A percentile compares a stretch with the other conserved stretches of the same genome.
Evolutionary conservation across 2,329 filamentous ascomycete genomes (phyloP).

Genomic region (Paecilomyces dactylethromorphus): DNA sequence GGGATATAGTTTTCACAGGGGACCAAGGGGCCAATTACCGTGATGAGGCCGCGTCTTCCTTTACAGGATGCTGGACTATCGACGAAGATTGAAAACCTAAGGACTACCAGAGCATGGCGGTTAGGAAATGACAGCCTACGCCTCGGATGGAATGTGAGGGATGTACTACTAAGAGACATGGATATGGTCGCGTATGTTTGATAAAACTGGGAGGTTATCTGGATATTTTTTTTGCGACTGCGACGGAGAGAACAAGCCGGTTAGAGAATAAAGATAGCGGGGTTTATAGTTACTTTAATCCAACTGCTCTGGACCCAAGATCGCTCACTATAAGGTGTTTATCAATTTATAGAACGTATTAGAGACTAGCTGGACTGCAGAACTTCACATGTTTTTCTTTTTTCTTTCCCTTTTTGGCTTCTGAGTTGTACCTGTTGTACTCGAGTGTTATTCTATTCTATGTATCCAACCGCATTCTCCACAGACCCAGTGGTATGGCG

Average conservation of each 20-base stretch:
- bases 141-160: not conserved
- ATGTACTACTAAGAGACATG: not conserved
- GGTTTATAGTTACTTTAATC: not conserved
- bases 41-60: not conserved
- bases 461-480: not conserved
- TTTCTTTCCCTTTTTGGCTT: not conserved
- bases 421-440: not conserved
- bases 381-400: not conserved
- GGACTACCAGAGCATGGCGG: not conserved
- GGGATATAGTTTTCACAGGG: not conserved
- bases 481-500: not conserved
- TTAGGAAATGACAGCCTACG: not conserved
- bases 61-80: not conserved
- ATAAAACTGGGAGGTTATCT: not conserved
- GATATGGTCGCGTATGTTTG: not conserved
- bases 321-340: not conserved
- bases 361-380: too few relatives aligned
- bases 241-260: not conserved
- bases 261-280: not conserved
- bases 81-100: not conserved
- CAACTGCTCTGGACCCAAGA: not conserved
- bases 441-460: not conserved
- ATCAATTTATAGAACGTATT: too few relatives aligned
- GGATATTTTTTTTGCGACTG: not conserved
- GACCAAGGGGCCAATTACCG: not conserved